Evolutionary conservation across 768 basidiomycete species (phyloP).

Genomic region (Russula earlei): DNA sequence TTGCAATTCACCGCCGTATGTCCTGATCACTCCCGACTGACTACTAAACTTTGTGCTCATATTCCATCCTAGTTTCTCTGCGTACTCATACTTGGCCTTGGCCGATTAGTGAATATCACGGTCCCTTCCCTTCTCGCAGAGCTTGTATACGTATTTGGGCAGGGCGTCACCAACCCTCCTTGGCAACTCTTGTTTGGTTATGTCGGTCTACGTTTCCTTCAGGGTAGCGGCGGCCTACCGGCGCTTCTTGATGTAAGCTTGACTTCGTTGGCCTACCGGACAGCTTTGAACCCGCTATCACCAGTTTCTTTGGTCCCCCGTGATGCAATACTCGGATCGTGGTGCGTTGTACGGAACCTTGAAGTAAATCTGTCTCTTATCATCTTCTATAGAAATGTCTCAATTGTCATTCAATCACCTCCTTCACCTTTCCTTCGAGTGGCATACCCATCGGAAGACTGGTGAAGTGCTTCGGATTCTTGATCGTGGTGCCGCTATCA

Average conservation of each 20-base stretch:
- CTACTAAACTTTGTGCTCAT: neutral
- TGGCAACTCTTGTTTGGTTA: slow-evolving; percentile 68
- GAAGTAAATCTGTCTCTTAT: neutral
- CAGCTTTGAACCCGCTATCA: neutral
- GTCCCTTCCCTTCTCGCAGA: slow-evolving; percentile 64
- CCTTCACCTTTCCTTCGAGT: slow-evolving; percentile 76
- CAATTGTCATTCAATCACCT: slow-evolving; percentile 80
- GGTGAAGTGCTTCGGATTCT: slow-evolving; percentile 79
- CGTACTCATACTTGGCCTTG: slow-evolving; percentile 57
- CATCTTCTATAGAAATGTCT: slow-evolving; percentile 57
- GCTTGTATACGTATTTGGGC: slow-evolving; percentile 50
- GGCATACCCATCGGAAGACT: slow-evolving; percentile 75
- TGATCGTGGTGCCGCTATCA: slow-evolving; percentile 79
- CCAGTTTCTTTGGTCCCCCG: slow-evolving; percentile 72
- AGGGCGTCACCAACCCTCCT: slow-evolving; percentile 37
- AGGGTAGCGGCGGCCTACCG: slow-evolving; percentile 66
- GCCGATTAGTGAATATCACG: slow-evolving; percentile 66
- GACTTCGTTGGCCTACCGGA: neutral
- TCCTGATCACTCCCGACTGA: slow-evolving; percentile 16
- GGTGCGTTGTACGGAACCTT: slow-evolving; percentile 28
- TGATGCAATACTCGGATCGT: slow-evolving; percentile 83
- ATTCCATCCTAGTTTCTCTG: slow-evolving; percentile 44
- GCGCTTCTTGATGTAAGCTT: slow-evolving; percentile 43
- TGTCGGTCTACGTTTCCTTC: slow-evolving; percentile 58
- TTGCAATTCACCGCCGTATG: slow-evolving; percentile 65